These are phyloP conservation scores for Syzygium grande DNA, from an alignment of 345 rosid species.

Conservation along the genomic window DNA sequence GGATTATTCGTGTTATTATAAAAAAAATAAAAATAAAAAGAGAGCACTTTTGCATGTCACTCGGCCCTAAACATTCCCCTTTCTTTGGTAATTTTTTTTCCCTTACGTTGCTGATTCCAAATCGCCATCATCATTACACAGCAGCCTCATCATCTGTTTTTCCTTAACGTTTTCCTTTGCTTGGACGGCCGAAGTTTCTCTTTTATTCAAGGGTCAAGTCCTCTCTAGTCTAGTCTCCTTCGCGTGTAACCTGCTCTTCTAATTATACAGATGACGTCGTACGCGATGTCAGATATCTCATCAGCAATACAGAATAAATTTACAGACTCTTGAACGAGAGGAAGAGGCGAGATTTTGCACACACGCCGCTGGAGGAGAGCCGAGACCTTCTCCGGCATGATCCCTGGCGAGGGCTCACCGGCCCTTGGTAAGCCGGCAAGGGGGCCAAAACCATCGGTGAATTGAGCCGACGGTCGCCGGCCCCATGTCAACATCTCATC, in stretches of 20 bases:
- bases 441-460: background rate
- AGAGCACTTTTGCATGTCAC: background rate
- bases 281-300: background rate
- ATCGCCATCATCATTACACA: background rate
- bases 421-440: background rate
- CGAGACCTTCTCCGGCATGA: background rate
- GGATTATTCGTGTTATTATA: too few relatives aligned
- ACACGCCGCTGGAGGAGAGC: background rate
- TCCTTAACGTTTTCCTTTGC: background rate
- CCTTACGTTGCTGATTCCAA: background rate
- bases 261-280: background rate
- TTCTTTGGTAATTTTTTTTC: background rate
- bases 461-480: background rate
- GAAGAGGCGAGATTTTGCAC: background rate
- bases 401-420: background rate
- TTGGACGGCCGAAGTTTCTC: background rate
- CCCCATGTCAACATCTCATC: background rate
- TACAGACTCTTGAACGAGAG: background rate
- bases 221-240: background rate
- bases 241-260: background rate
- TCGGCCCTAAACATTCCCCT: background rate
- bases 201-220: background rate
- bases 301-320: background rate
- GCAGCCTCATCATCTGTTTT: background rate
- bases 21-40: too few relatives aligned